phyloP scores from a whole-genome alignment of 2,329 filamentous ascomycete species.

The Calonectria pseudoturangicola region DNA sequence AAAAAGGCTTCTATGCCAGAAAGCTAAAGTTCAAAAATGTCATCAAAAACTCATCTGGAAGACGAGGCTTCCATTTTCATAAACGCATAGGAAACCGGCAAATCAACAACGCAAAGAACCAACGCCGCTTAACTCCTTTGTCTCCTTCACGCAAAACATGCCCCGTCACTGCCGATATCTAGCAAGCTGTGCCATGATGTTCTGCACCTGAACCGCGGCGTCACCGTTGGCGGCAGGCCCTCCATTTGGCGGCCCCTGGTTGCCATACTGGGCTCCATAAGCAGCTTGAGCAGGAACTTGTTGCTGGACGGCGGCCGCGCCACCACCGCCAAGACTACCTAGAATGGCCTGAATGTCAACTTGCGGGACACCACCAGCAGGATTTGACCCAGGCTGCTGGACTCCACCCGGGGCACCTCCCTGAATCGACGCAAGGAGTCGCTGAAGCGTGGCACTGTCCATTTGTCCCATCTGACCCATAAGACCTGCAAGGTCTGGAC shows the following conservation, averaged over 20 bases:
- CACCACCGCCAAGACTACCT: slow-evolving; percentile 59
- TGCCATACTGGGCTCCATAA: slow-evolving; percentile 58
- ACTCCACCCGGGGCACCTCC: slow-evolving; percentile 46
- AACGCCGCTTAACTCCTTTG: slow-evolving; percentile 27
- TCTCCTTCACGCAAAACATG: not conserved
- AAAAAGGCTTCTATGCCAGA: slow-evolving; percentile 40
- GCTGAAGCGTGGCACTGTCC: slow-evolving; percentile 82
- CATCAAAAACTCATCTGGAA: slow-evolving; percentile 41
- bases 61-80: slow-evolving; percentile 45
- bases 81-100: slow-evolving; percentile 38
- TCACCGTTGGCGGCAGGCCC: slow-evolving; percentile 56
- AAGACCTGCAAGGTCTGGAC: slow-evolving; percentile 76
- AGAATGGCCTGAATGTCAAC: slow-evolving; percentile 69
- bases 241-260: slow-evolving; percentile 55
- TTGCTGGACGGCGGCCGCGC: slow-evolving; percentile 49
- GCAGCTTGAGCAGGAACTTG: slow-evolving; percentile 49
- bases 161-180: slow-evolving; percentile 74
- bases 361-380: slow-evolving; percentile 55
- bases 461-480: slow-evolving; percentile 81
- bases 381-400: slow-evolving; percentile 45
- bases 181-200: slow-evolving; percentile 84
- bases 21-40: slow-evolving; percentile 34
- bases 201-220: slow-evolving; percentile 76
- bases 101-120: slow-evolving; percentile 10
- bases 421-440: slow-evolving; percentile 77